Evolutionary conservation across 768 basidiomycete species (phyloP), one percentile per base, ranked within the genome.

Genomic region (Crucibulum laeve): DNA sequence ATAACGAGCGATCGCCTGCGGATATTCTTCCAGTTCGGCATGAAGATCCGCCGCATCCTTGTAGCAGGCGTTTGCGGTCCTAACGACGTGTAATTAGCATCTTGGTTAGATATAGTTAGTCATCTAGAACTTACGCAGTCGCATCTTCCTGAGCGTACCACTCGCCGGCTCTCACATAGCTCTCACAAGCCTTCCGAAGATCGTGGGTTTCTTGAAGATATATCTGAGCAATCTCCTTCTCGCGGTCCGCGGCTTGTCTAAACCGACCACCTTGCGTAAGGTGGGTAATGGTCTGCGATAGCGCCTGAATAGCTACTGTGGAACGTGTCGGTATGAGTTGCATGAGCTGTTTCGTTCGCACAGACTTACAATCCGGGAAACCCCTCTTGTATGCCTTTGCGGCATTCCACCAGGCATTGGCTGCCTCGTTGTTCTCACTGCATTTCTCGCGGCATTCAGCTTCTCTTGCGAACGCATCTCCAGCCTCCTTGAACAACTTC

Each of bases 141-240:
- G 96, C 93, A 69, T 98, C 96, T 65, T 99, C 96, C 55, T 92
- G 87, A n/a, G 83, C 75, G 69, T 99, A 98, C 91, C 95, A 95
- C 32, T 99, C 93, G 19, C 84, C 95, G 10, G 96, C 96, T 38
- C 87, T 74, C 58, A 85, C 86, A 54, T 83, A 92, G 65, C 90
- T 91, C 46, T 97, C 92, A 57, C 91, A 90, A 42, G 93, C 93
- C 54, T 83, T 87, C 11, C 78, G 77, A 24, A 94, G 68, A 62
- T 96, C 88, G 53, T 82, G 71, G 33, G 73, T 67, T 52, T 91
- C 88, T 49, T 89, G 83, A n/a, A 92, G 76, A 65, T 91, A 85
- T 49, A 97, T 92, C 59, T 91, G 85, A 2, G 84, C 96, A 51
- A 97, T 94, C 69, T 98, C 89, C 67, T 95, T 98, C 74, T 97